Base-by-base conservation (phyloP, 148 eudicot genomes). In the Cornus controversa region DNA sequence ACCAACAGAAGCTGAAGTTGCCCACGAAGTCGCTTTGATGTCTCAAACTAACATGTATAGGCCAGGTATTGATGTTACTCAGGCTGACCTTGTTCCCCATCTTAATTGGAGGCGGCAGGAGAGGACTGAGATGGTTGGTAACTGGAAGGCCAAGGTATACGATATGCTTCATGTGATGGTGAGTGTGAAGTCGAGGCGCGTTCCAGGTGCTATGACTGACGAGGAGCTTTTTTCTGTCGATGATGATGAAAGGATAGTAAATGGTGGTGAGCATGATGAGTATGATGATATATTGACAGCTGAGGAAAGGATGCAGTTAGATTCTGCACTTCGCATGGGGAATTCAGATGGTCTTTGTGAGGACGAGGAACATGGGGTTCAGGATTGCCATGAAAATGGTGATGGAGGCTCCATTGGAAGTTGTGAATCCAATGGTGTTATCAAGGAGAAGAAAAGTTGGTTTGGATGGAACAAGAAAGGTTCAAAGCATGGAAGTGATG, bases 21-120 rank as follows among this genome's bases (percentile, higher is more conserved):
- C 97, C 5, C 98, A 91, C 72, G 98, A 91, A 81, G 94, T 94
- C 60, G 87, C 91, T 15, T 75, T 93, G 88, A 90, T 91, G 94
- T 92, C 97, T 53, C 94, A 91, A 75, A 95, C 98, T 60, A 95
- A 92, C 81, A 91, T 91, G 87, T 95, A 95, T 77, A 90, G 98
- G 89, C 98, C 98, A 11, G 98, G 98, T 65, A 92, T 94, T 71
- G 98, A 94, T 77, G 98, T 94, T 63, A 92, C 97, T 28, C 97
- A 94, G 80, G 98, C 98, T 36, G 94, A 94, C 86, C 96, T 94
- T 69, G 86, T 91, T 78, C 87, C 92, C n/a, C 94, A 92, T 70
- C 75, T 90, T 80, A 94, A 93, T 70, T 94, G 98, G 98, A 89
- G 98, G 78, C 84, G 98, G 63, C 98, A 94, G 64, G 97, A 95